Percentiles rank a stretch among this genome's conserved stretches.
Evolutionary conservation across 257 asterid genomes (phyloP).

Genomic region (Ehretia macrophylla): DNA sequence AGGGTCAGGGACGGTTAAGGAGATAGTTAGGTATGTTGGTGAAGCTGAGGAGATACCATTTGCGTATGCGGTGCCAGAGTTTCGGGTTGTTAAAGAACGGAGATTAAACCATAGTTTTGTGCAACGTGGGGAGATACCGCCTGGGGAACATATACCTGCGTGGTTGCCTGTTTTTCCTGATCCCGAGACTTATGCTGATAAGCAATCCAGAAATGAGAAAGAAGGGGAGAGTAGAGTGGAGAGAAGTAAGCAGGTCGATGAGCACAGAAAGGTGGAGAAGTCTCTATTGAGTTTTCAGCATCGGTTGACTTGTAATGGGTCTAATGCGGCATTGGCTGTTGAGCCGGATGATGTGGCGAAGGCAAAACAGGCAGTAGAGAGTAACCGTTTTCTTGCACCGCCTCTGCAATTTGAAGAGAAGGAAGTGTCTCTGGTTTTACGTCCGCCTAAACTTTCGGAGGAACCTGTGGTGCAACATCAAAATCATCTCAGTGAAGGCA

Average conservation of each 20-base stretch:
- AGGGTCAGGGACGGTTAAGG: constrained; percentile 54
- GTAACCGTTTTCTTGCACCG: constrained; percentile 60
- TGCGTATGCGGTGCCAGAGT: constrained; percentile 49
- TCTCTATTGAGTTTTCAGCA: constrained; percentile 37
- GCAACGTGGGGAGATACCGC: constrained; percentile 42
- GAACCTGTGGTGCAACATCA: constrained; percentile 27
- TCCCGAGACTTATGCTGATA: constrained; percentile 27
- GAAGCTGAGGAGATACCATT: constrained; percentile 64
- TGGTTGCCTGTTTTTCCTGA: constrained; percentile 41
- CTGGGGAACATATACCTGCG: constrained; percentile 55
- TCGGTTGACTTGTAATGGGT: constrained; percentile 35
- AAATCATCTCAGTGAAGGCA: constrained; percentile 24
- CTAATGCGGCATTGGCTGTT: constrained; percentile 32
- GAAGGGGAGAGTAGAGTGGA: constrained; percentile 22
- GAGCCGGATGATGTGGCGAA: constrained; percentile 37
- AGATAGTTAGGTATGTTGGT: constrained; percentile 36
- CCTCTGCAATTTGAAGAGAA: constrained; percentile 65
- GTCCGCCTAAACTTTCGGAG: constrained; percentile 46
- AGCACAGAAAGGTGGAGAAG: constrained; percentile 32
- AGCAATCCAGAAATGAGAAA: constrained; percentile 25
- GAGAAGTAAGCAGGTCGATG: constrained; percentile 29
- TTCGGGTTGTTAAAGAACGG: constrained; percentile 57
- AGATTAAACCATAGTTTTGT: constrained; percentile 35
- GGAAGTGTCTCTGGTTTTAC: constrained; percentile 45
- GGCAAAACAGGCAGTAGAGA: constrained; percentile 37